Evolutionary conservation across 169 alveolate genomes (phyloP).

Genomic region (Toxoplasma gondii): DNA sequence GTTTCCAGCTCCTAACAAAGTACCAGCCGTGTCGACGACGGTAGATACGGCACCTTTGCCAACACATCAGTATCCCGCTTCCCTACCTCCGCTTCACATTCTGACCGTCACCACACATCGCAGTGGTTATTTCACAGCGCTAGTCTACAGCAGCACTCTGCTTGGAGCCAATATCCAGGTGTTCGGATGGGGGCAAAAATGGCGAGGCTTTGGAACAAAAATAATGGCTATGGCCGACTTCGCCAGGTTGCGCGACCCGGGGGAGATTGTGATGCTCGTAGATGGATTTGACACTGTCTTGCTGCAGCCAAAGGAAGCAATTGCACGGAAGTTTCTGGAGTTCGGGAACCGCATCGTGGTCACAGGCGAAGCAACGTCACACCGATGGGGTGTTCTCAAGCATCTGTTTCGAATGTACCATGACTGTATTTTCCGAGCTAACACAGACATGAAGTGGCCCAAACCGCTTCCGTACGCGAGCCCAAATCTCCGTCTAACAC

Average conservation of each 20-base stretch:
- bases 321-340: slow-evolving; percentile 15
- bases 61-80: background rate
- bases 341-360: slow-evolving; percentile 46
- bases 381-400: background rate
- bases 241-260: slow-evolving; percentile 29
- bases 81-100: slow-evolving; percentile 35
- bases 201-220: slow-evolving; percentile 49
- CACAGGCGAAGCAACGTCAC: slow-evolving; percentile 23
- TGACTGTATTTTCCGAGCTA: slow-evolving; percentile 13
- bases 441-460: slow-evolving; percentile 6
- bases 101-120: slow-evolving; percentile 36
- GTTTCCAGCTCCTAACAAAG: background rate
- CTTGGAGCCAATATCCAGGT: background rate
- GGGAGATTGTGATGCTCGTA: slow-evolving; percentile 38
- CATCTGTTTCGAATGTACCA: slow-evolving; percentile 30
- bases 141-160: slow-evolving; percentile 25
- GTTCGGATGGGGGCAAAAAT: slow-evolving; percentile 50
- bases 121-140: slow-evolving; percentile 44
- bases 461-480: slow-evolving; percentile 32
- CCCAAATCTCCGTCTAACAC: background rate
- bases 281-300: slow-evolving; percentile 47
- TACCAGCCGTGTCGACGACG: background rate
- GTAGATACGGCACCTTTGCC: background rate
- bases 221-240: background rate
- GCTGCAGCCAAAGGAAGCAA: slow-evolving; percentile 39